Percentiles rank a stretch among this genome's conserved stretches.
phyloP scores from a whole-genome alignment of 1,284 basidiomycete species.

The Fomitopsis pinicola region DNA sequence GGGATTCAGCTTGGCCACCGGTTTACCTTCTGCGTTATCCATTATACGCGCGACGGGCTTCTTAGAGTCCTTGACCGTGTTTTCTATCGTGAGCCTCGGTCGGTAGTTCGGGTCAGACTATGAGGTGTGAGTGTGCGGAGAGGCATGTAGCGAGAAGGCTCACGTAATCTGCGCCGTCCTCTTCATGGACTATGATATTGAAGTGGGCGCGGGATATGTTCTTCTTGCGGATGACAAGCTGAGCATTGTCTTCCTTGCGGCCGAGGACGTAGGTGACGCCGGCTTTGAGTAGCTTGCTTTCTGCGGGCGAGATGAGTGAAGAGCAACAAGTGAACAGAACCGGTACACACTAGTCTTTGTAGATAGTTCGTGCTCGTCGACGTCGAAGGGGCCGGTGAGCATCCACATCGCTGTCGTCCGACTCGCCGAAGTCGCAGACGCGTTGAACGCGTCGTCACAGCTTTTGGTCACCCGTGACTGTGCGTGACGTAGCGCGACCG shows the following conservation, averaged over 20 bases:
- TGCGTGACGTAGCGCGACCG: not conserved
- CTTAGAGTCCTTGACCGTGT: not conserved
- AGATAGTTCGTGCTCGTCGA: conserved; percentile 29
- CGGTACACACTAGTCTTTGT: conserved; percentile 34
- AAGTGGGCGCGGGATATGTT: conserved; percentile 60
- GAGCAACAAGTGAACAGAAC: not conserved
- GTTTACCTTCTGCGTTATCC: not conserved
- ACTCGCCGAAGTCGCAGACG: not conserved
- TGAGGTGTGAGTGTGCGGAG: not conserved
- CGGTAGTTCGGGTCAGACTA: conserved; percentile 15
- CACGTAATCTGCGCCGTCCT: conserved; percentile 45
- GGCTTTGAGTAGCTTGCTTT: conserved; percentile 58
- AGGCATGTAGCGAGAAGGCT: not conserved
- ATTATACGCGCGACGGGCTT: not conserved
- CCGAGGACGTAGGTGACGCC: conserved; percentile 49
- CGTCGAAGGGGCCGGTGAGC: conserved; percentile 48
- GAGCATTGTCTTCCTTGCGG: conserved; percentile 40
- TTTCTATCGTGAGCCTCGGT: conserved; percentile 12
- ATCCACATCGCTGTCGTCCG: conserved; percentile 40
- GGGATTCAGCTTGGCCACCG: not conserved
- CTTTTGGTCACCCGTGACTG: not conserved
- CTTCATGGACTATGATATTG: conserved; percentile 47
- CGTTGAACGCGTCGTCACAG: not conserved
- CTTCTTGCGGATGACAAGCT: conserved; percentile 49
- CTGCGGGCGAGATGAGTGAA: conserved; percentile 29